Base-by-base conservation (phyloP, 306 rosid species). In the Potentilla sterilis region DNA sequence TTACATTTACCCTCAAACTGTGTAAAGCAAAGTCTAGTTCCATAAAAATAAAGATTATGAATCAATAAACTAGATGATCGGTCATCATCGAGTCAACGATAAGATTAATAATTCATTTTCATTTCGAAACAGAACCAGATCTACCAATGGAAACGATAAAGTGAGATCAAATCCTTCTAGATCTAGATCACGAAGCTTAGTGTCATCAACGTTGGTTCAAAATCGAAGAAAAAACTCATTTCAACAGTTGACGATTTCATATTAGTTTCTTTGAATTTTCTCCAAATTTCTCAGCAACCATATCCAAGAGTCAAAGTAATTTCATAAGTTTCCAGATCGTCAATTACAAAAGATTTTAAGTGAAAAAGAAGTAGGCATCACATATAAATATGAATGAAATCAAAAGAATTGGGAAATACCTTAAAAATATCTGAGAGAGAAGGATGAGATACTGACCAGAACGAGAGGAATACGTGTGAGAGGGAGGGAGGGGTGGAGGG, bases 101-200 rank as follows among this genome's bases (percentile, higher is more conserved):
- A 15, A 49, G 7, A 13, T 49, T 5, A 28, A 28, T 28, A 28
- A 28, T 28, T 44, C 16, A 44, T 52, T 19, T 55, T 55, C 12
- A 55, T 55, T 55, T 55, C 47, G 51, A 57, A 9, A 57, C 47
- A 58, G 48, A 77, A 77, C 65, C 70, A 78, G 76, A 78, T 70
- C 71, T 18, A 28, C 28, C 28, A 28, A 28, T 28, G 28, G 28
- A 28, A 28, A 28, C 28, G 40, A 37, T 37, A 38, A 14, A 72
- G 8, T 37, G 13, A 12, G 7, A 38, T 22, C 49, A 52, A 7
- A 19, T 2, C 35, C 47, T 18, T 7, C 13, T 35, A n/a, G n/a
- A 70, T 42, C 63, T 52, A 70, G 19, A 51, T 19, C 18, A 51
- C n/a, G 21, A 51, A 35, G 12, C 34, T 34, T 49, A 28, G 34